A percentile compares a stretch with the other conserved stretches of the same genome.
Evolutionary conservation across 306 rosid species (phyloP).

Genomic region (Mucuna pruriens): DNA sequence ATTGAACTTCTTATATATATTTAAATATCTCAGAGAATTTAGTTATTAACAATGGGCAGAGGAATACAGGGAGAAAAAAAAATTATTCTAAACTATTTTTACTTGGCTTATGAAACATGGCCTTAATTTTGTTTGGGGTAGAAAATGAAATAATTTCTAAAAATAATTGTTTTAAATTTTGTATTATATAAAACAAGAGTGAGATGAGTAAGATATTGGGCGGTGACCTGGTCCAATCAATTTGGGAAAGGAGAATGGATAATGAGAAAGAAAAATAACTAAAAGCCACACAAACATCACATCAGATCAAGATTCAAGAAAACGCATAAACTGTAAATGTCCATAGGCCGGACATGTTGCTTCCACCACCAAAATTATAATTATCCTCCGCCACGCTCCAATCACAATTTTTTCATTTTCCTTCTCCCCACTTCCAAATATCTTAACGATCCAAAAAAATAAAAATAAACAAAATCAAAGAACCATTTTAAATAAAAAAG

Average conservation of each 20-base stretch:
- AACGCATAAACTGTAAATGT: constrained; percentile 17
- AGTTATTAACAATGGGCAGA: too few relatives aligned
- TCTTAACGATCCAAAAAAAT: not conserved
- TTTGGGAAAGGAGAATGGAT: constrained; percentile 2
- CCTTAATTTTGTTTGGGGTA: too few relatives aligned
- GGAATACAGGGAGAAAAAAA: too few relatives aligned
- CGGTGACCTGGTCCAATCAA: constrained; percentile 32
- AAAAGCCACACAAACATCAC: constrained; percentile 24
- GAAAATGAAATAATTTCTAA: too few relatives aligned
- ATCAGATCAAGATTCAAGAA: constrained; percentile 10
- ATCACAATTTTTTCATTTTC: constrained; percentile 43
- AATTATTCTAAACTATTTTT: too few relatives aligned
- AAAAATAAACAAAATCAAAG: too few relatives aligned
- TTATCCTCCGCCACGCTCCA: constrained; percentile 40
- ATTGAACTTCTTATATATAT: too few relatives aligned
- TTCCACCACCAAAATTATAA: constrained; percentile 43
- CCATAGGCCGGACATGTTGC: not conserved
- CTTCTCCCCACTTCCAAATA: constrained; percentile 30
- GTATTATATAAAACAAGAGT: not conserved
- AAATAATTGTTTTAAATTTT: too few relatives aligned
- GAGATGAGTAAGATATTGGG: not conserved
- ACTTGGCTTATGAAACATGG: too few relatives aligned
- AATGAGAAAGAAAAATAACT: constrained; percentile 4
- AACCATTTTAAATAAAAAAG: not conserved
- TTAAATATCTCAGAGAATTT: too few relatives aligned